These are phyloP conservation scores for Casuarina glauca DNA, from an alignment of 306 rosid species.

Conservation along the genomic window DNA sequence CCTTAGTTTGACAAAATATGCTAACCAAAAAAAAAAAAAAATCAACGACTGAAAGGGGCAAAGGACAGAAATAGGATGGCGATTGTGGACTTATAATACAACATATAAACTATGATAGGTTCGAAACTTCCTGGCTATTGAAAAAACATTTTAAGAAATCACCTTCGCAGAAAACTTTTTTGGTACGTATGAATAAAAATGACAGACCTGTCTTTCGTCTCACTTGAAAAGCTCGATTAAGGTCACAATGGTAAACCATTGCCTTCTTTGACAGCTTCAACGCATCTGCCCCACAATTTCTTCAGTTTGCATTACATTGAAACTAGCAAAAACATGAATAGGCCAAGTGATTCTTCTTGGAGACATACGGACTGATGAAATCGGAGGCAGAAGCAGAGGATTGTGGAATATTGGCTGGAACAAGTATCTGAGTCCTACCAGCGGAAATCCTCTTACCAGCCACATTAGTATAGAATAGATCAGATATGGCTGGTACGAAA, in stretches of 20 bases:
- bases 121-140: constrained; percentile 17
- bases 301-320: constrained; percentile 21
- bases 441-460: constrained; percentile 90
- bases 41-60: constrained; percentile 5
- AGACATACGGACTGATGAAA: constrained; percentile 75
- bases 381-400: constrained; percentile 67
- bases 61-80: not conserved
- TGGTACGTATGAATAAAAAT: constrained; percentile 29
- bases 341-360: constrained; percentile 94
- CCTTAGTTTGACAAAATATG: constrained; percentile 7
- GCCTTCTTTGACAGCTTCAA: constrained; percentile 41
- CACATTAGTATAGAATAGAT: constrained; percentile 87
- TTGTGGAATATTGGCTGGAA: constrained; percentile 62
- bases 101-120: constrained; percentile 22
- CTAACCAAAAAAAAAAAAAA: not conserved
- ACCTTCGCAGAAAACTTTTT: constrained; percentile 31
- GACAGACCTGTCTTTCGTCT: constrained; percentile 28
- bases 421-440: constrained; percentile 76
- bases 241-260: constrained; percentile 19
- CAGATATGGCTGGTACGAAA: constrained; percentile 92
- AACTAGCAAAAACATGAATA: constrained; percentile 85
- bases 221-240: constrained; percentile 23
- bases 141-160: constrained; percentile 19
- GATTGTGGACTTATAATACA: constrained; percentile 22
- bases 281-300: constrained; percentile 25